phyloP scores from a whole-genome alignment of 2,329 filamentous ascomycete species.

The Pyrenophora teres region DNA sequence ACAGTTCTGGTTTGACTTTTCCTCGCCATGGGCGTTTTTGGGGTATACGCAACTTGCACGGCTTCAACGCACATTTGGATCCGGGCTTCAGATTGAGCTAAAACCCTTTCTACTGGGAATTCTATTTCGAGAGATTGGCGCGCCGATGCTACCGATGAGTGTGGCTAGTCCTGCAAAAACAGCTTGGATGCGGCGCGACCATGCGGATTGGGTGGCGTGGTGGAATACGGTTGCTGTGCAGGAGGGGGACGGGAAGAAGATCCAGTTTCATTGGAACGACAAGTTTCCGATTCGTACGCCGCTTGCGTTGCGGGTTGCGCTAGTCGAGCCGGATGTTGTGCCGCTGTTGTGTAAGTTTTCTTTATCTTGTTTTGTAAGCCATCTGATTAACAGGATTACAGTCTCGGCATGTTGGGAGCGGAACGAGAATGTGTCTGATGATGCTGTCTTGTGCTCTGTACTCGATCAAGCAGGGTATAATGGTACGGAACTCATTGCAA shows the following conservation, averaged over 20 bases:
- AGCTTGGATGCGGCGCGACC: constrained; percentile 36
- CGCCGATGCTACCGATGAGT: constrained; percentile 37
- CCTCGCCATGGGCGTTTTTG: constrained; percentile 43
- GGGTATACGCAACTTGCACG: constrained; percentile 41
- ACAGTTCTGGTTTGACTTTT: constrained; percentile 46
- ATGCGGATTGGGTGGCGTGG: constrained; percentile 38
- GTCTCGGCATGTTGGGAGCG: constrained; percentile 43
- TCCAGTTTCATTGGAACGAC: constrained; percentile 40
- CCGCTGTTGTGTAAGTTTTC: constrained; percentile 31
- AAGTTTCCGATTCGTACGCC: constrained; percentile 43
- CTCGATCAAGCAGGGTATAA: constrained; percentile 37
- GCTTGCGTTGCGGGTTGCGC: constrained; percentile 36
- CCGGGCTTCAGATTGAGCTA: constrained; percentile 31
- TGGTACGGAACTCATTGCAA: constrained; percentile 29
- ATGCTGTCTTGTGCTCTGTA: constrained; percentile 27
- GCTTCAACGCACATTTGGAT: constrained; percentile 33
- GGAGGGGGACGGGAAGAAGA: constrained; percentile 24
- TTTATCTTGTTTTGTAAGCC: background rate
- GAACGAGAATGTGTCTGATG: constrained; percentile 36
- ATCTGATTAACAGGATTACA: constrained; percentile 16
- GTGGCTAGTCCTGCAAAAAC: constrained; percentile 34
- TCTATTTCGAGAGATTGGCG: constrained; percentile 44
- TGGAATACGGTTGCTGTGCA: constrained; percentile 42
- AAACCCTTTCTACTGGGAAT: constrained; percentile 43
- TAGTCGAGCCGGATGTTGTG: constrained; percentile 32